Evolutionary conservation across 352 stramenopile species (phyloP).

Genomic region (Phytopythium montanum): DNA sequence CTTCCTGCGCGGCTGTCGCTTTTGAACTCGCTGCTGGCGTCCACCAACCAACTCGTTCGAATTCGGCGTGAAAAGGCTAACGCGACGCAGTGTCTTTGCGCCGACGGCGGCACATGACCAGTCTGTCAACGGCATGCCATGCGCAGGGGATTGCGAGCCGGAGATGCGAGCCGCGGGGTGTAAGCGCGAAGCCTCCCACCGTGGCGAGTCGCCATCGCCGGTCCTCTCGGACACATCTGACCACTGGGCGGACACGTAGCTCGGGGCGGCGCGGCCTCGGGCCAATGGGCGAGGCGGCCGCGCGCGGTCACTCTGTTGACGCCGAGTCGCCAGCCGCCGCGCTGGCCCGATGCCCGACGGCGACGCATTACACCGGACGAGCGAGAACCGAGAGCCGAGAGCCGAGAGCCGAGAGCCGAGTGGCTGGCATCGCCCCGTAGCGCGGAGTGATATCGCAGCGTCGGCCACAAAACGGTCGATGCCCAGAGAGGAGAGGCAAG

Average conservation of each 20-base stretch:
- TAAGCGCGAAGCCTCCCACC: neutral
- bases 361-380: neutral
- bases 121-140: neutral
- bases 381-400: neutral
- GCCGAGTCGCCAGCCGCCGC: neutral
- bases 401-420: too few relatives aligned
- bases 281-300: neutral
- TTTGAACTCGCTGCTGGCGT: neutral
- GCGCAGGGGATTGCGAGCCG: neutral
- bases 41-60: conserved; percentile 5
- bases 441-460: too few relatives aligned
- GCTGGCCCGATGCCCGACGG: neutral
- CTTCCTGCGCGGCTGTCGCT: too few relatives aligned
- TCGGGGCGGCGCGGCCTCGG: neutral
- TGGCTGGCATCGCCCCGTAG: too few relatives aligned
- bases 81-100: neutral
- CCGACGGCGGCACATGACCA: neutral
- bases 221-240: conserved; percentile 1
- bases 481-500: too few relatives aligned
- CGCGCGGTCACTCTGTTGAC: conserved; percentile 1
- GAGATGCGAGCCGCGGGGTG: neutral
- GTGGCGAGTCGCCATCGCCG: conserved; percentile 1
- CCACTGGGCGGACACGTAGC: neutral
- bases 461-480: too few relatives aligned
- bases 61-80: neutral